A percentile compares a stretch with the other conserved stretches of the same genome.
These are phyloP conservation scores for Aspergillus ustus DNA, from an alignment of 2,329 filamentous ascomycete genomes.

Conservation along the genomic window DNA sequence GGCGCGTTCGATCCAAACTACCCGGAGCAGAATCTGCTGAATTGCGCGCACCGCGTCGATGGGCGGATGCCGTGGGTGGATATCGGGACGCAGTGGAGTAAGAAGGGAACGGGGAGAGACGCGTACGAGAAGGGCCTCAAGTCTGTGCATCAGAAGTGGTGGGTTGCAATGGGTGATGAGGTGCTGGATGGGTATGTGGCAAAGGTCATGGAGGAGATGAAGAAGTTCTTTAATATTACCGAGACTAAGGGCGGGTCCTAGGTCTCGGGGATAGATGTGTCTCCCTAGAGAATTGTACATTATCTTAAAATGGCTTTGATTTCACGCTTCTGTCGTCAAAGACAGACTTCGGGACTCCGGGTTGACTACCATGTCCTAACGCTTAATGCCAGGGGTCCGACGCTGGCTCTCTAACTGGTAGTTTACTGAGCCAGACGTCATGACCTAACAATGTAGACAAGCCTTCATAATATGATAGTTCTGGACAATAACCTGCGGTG, in stretches of 20 bases:
- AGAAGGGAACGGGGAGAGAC: not conserved
- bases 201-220: slow-evolving; percentile 10
- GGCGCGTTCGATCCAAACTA: not conserved
- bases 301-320: not conserved
- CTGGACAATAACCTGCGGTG: too few relatives aligned
- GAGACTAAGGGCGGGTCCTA: not conserved
- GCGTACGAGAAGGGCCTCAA: slow-evolving; percentile 13
- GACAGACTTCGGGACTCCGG: not conserved
- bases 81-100: not conserved
- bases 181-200: slow-evolving; percentile 10
- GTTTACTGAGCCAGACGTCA: too few relatives aligned
- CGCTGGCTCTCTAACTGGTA: too few relatives aligned
- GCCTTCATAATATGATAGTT: too few relatives aligned
- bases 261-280: not conserved
- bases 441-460: too few relatives aligned
- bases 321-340: not conserved
- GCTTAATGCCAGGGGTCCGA: too few relatives aligned
- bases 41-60: slow-evolving; percentile 19
- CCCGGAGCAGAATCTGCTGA: slow-evolving; percentile 20
- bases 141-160: slow-evolving; percentile 22
- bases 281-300: not conserved
- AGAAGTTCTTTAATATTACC: not conserved
- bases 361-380: not conserved
- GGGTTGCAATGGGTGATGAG: slow-evolving; percentile 12
- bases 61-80: slow-evolving; percentile 20